Conservation (phyloP, 345 rosid genomes). For the Lepidium aucheri region DNA sequence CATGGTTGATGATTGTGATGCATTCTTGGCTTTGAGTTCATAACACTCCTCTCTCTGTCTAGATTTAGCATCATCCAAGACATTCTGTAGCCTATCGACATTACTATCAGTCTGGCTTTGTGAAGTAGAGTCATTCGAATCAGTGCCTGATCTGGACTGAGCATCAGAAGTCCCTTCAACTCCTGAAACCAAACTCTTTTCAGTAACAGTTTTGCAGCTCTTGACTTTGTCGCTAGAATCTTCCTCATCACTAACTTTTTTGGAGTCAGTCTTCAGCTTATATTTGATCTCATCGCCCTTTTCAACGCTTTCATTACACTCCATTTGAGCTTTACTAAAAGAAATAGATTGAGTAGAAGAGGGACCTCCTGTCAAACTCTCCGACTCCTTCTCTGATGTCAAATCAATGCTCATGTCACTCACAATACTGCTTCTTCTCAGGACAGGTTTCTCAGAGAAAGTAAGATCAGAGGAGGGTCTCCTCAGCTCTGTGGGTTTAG, state of each 20-base stretch:
- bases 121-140: constrained; percentile 1
- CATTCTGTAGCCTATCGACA: constrained; percentile 17
- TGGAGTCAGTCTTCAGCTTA: constrained; percentile 27
- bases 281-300: constrained; percentile 11
- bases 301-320: constrained; percentile 6
- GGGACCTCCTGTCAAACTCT: constrained; percentile 43
- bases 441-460: constrained; percentile 58
- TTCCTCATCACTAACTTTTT: constrained; percentile 19
- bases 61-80: constrained; percentile 29
- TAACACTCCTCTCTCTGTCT: constrained; percentile 44
- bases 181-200: not conserved
- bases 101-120: constrained; percentile 13
- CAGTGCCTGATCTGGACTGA: constrained; percentile 4
- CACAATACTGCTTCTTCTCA: constrained; percentile 84
- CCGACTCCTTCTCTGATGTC: constrained; percentile 47
- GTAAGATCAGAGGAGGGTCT: constrained; percentile 67
- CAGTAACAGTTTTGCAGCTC: constrained; percentile 7
- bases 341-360: constrained; percentile 43
- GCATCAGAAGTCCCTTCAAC: not conserved
- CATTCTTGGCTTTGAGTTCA: constrained; percentile 23
- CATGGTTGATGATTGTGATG: constrained; percentile 19
- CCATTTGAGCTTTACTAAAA: not conserved
- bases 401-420: constrained; percentile 96
- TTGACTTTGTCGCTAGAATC: constrained; percentile 21
- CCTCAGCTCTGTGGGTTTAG: constrained; percentile 63